These are phyloP conservation scores for Phaeosphaeriaceae sp. DNA, from an alignment of 2,329 filamentous ascomycete genomes.

Conservation along the genomic window DNA sequence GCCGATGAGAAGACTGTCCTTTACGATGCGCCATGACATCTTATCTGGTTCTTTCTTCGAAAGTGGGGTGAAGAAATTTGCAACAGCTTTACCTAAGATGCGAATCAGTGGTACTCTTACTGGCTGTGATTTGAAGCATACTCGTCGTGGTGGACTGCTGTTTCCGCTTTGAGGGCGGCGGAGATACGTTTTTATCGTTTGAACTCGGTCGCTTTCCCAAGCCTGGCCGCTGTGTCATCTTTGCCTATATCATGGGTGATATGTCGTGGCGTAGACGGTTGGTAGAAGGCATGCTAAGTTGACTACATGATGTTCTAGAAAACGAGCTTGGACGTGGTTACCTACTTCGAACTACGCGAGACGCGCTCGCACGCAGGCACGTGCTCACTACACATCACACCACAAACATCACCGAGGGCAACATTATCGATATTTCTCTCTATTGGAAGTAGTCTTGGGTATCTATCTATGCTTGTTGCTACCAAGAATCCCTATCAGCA, in stretches of 20 bases:
- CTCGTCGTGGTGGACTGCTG: conserved; percentile 62
- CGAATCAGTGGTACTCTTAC: conserved; percentile 5
- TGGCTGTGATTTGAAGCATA: conserved; percentile 39
- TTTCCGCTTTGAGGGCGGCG: conserved; percentile 63
- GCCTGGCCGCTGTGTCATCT: conserved; percentile 27
- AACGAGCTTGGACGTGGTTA: conserved; percentile 9
- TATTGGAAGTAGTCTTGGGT: too few species aligned
- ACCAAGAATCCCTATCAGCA: too few species aligned
- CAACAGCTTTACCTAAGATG: conserved; percentile 67
- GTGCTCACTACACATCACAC: conserved; percentile 21
- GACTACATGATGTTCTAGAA: conserved; percentile 1
- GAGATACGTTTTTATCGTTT: conserved; percentile 58
- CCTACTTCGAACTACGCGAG: conserved; percentile 13
- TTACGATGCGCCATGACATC: conserved; percentile 71
- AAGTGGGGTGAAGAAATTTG: conserved; percentile 84
- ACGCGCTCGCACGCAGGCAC: conserved; percentile 42
- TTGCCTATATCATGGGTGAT: background rate
- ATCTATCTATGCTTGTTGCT: too few species aligned
- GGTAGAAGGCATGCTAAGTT: background rate
- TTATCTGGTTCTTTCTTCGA: conserved; percentile 84
- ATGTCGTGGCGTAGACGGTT: background rate
- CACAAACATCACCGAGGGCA: too few species aligned
- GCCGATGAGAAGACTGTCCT: conserved; percentile 77
- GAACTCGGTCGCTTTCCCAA: conserved; percentile 47
- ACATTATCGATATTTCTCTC: too few species aligned